Evolutionary conservation across 306 rosid species (phyloP).

Genomic region (Boehmeria nivea): DNA sequence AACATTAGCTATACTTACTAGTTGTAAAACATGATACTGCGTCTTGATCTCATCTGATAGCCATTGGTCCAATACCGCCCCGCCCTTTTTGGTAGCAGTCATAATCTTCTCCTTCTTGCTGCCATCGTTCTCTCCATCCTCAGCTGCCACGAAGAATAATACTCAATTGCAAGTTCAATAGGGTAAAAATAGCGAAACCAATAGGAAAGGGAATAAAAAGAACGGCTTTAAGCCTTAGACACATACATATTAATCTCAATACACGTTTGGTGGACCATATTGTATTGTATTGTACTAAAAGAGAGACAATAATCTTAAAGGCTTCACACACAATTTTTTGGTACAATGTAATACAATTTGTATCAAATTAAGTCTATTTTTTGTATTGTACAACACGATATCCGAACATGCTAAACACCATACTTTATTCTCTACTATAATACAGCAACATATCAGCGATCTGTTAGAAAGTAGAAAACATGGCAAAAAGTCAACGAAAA

Average conservation of each 20-base stretch:
- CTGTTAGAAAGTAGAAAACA: too few species aligned
- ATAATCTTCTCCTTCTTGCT: conserved; percentile 50
- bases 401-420: too few species aligned
- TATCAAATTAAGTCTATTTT: too few species aligned
- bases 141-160: conserved; percentile 20
- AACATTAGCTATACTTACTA: conserved; percentile 36
- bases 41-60: conserved; percentile 70
- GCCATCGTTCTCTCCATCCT: conserved; percentile 27
- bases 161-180: conserved; percentile 10
- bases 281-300: too few species aligned
- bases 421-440: too few species aligned
- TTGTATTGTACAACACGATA: too few species aligned
- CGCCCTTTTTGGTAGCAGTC: conserved; percentile 84
- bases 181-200: not conserved
- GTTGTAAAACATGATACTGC: conserved; percentile 74
- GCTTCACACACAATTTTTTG: too few species aligned
- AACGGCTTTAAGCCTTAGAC: not conserved
- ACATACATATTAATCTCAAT: not conserved
- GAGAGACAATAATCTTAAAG: too few species aligned
- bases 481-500: too few species aligned
- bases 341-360: too few species aligned
- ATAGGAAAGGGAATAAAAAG: too few species aligned
- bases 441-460: too few species aligned
- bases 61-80: conserved; percentile 79
- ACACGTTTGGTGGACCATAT: not conserved